Base-by-base conservation (phyloP, 192 early-diverging fungal species). In the Gaertneriomyces sp. region DNA sequence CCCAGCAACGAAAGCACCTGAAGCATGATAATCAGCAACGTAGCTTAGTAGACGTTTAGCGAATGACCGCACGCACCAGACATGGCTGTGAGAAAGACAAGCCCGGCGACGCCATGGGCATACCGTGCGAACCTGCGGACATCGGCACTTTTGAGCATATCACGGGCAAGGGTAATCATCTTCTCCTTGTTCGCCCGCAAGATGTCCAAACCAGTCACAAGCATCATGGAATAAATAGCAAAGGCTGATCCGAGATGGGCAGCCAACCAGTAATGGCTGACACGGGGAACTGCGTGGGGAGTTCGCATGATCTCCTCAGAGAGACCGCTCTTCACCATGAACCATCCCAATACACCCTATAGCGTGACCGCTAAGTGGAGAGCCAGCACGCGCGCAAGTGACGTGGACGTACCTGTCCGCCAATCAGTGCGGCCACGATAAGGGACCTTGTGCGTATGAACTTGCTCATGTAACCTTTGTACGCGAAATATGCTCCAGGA, bases 321-420 rank as follows among this genome's bases (percentile, higher is more conserved):
- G 7, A 98, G 79, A 11, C 96, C 96, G 62, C 90, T 93, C 44
- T 91, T 87, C 19, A 98, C 96, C 96, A 98, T 98, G 72, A 92
- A 95, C 96, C 96, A 98, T 59, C 96, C 96, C 68, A 98, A 81
- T 10, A 88, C 80, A 40, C 96, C 96, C 83, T 91, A 52, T 55
- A 75, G 69, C 16, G 25, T 33, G 25, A 33, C 25, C 2, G 25
- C 25, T 33, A 33, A 33, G 25, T 33, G 25, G 25, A 0, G 25
- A 33, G 25, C 25, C 25, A 33, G 2, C 25, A 33, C 25, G 25
- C 25, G 25, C 25, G 25, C 25, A 33, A 33, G 25, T 2, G 25
- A 33, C 25, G 25, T 33, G 17, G 33, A 4, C 61, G 12, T 38
- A 70, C 69, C 61, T 70, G 69, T 38, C 33, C 52, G 25, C 69